Percentiles rank a stretch among this genome's conserved stretches.
These are phyloP conservation scores for Fomes fomentarius DNA, from an alignment of 1,284 basidiomycete species.

Conservation along the genomic window DNA sequence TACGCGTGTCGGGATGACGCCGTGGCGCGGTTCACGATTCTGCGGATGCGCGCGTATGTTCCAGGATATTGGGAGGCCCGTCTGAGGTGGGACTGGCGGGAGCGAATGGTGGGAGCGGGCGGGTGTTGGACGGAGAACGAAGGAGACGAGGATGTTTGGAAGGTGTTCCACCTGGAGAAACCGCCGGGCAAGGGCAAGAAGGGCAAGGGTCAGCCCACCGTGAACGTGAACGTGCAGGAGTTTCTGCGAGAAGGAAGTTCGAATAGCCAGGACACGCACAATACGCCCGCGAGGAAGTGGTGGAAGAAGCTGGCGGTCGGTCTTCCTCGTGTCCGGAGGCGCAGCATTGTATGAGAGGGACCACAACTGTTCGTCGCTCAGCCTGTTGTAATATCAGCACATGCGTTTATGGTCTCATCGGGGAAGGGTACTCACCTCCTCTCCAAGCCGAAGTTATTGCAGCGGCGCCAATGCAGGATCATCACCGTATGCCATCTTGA, in stretches of 20 bases:
- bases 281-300: conserved; percentile 7
- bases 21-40: conserved; percentile 4
- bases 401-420: too few relatives aligned
- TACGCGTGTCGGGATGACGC: background rate
- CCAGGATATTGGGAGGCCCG: conserved; percentile 16
- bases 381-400: too few relatives aligned
- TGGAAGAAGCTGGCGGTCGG: conserved; percentile 10
- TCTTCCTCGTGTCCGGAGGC: background rate
- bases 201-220: background rate
- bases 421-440: too few relatives aligned
- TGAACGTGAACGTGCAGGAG: background rate
- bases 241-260: background rate
- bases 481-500: too few relatives aligned
- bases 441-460: too few relatives aligned
- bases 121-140: conserved; percentile 22
- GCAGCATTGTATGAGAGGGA: background rate
- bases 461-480: too few relatives aligned
- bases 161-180: conserved; percentile 1
- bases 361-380: too few relatives aligned
- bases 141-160: conserved; percentile 15
- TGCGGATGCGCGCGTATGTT: conserved; percentile 9
- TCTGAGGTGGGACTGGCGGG: conserved; percentile 18
- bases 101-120: conserved; percentile 14
- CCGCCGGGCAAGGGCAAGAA: background rate
- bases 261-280: background rate